A percentile compares a stretch with the other conserved stretches of the same genome.
Conservation (phyloP, 1,284 basidiomycete genomes). For the Sutorius eximius region DNA sequence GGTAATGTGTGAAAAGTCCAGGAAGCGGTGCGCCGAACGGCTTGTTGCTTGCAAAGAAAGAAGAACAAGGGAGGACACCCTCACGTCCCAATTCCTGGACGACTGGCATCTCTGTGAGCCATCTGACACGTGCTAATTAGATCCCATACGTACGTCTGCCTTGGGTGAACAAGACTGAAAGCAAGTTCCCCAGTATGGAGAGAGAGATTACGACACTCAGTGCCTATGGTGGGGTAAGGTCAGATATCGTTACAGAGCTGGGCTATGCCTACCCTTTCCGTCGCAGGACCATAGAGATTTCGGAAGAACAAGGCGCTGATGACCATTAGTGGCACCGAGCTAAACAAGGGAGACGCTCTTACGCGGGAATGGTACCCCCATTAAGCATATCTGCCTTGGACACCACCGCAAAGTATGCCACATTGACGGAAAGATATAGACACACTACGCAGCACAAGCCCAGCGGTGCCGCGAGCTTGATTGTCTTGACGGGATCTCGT, state of each 20-base stretch:
- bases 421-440: slow-evolving; percentile 61
- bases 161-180: slow-evolving; percentile 61
- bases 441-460: slow-evolving; percentile 55
- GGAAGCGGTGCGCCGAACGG: slow-evolving; percentile 61
- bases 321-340: neutral
- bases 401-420: slow-evolving; percentile 70
- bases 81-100: slow-evolving; percentile 71
- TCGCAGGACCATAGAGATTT: slow-evolving; percentile 59
- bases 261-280: slow-evolving; percentile 47
- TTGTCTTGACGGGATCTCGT: slow-evolving; percentile 58
- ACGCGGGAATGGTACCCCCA: slow-evolving; percentile 66
- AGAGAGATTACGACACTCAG: slow-evolving; percentile 62
- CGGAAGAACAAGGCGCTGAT: slow-evolving; percentile 64
- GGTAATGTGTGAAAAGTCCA: slow-evolving; percentile 57
- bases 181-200: slow-evolving; percentile 61
- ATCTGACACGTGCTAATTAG: neutral
- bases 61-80: slow-evolving; percentile 60
- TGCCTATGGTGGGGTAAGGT: slow-evolving; percentile 39
- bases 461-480: slow-evolving; percentile 64
- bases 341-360: slow-evolving; percentile 27
- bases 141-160: slow-evolving; percentile 48
- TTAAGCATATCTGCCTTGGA: slow-evolving; percentile 62
- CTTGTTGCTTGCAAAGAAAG: slow-evolving; percentile 63
- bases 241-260: neutral
- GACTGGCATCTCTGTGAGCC: slow-evolving; percentile 40